Conservation (phyloP, 1,284 basidiomycete species). For the Neotropicomus parvogracilis region DNA sequence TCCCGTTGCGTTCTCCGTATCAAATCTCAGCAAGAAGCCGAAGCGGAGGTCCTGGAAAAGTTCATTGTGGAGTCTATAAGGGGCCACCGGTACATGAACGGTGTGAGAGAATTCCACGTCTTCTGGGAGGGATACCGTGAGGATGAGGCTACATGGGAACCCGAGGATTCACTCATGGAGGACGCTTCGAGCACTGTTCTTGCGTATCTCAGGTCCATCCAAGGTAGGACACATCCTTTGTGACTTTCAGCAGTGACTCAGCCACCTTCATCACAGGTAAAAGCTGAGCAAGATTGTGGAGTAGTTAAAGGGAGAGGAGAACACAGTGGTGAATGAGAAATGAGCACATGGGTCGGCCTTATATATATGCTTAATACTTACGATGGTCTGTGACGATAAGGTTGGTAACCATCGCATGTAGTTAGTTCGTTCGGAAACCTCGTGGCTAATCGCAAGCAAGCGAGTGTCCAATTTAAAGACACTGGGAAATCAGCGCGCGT, state of each 20-base stretch:
- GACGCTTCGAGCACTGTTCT: constrained; percentile 39
- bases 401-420: too few species aligned
- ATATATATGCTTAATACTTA: constrained; percentile 17
- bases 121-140: constrained; percentile 60
- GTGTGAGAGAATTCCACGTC: constrained; percentile 45
- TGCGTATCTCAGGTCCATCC: constrained; percentile 20
- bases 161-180: constrained; percentile 40
- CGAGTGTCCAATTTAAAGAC: constrained; percentile 6
- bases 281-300: constrained; percentile 1
- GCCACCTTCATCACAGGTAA: constrained; percentile 9
- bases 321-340: constrained; percentile 11
- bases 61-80: constrained; percentile 34
- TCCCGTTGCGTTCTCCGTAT: constrained; percentile 38
- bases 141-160: constrained; percentile 63
- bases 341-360: constrained; percentile 8
- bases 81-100: constrained; percentile 34
- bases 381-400: too few species aligned
- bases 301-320: not conserved
- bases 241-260: not conserved
- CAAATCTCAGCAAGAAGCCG: constrained; percentile 34
- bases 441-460: too few species aligned
- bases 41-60: constrained; percentile 39
- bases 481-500: not conserved
- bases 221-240: constrained; percentile 12
- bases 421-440: too few species aligned